These are phyloP conservation scores for Violaceomyces palustris DNA, from an alignment of 1,284 basidiomycete species.

Conservation along the genomic window DNA sequence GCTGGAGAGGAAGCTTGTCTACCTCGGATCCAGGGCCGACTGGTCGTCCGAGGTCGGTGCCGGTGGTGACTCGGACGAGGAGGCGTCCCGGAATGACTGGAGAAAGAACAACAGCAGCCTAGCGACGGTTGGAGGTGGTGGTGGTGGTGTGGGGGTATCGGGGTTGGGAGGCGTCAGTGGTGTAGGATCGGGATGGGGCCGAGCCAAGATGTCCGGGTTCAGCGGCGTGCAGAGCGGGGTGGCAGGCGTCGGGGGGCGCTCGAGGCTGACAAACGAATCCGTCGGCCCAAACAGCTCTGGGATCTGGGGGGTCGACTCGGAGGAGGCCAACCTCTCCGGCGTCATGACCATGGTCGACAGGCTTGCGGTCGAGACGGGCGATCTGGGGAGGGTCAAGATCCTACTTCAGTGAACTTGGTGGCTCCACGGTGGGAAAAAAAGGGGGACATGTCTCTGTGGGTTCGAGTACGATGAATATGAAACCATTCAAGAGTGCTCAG, in stretches of 20 bases:
- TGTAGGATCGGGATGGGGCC: slow-evolving; percentile 23
- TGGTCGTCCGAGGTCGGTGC: too few species aligned
- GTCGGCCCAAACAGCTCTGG: slow-evolving; percentile 3
- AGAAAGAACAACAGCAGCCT: neutral
- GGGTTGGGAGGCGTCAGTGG: slow-evolving; percentile 3
- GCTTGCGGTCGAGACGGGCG: slow-evolving; percentile 22
- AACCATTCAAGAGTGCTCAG: too few species aligned
- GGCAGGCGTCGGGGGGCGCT: too few species aligned
- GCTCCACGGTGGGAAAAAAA: too few species aligned
- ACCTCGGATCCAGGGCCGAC: slow-evolving; percentile 19
- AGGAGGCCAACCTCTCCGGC: slow-evolving; percentile 19
- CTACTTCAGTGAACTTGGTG: slow-evolving; percentile 20
- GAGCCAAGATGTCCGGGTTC: slow-evolving; percentile 11
- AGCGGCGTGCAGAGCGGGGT: slow-evolving; percentile 5
- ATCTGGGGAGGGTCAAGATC: slow-evolving; percentile 20
- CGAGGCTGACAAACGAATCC: too few species aligned
- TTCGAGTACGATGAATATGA: too few species aligned
- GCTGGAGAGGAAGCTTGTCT: slow-evolving; percentile 67
- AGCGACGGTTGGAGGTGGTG: neutral
- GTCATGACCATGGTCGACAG: slow-evolving; percentile 8
- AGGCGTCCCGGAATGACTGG: too few species aligned
- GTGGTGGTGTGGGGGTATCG: slow-evolving; percentile 4
- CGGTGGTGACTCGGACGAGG: slow-evolving; percentile 2
- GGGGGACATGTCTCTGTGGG: too few species aligned
- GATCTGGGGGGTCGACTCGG: slow-evolving; percentile 18